Evolutionary conservation across 257 asterid genomes (phyloP).

Genomic region (Forsythia suspensa): DNA sequence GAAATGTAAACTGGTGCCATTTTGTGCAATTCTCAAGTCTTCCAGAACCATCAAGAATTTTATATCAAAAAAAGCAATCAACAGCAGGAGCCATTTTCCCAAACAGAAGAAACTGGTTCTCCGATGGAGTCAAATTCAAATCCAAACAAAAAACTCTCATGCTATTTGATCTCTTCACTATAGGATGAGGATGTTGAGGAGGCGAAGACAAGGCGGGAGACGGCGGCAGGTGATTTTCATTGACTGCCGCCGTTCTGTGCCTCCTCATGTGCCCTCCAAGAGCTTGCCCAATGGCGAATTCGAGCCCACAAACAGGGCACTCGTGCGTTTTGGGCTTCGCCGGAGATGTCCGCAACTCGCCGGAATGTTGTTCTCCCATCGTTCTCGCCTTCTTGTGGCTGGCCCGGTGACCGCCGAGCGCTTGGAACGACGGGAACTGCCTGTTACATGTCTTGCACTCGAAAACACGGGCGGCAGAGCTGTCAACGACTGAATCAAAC

Average conservation of each 20-base stretch:
- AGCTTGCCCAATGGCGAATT: constrained; percentile 67
- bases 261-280: constrained; percentile 77
- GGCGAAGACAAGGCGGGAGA: constrained; percentile 24
- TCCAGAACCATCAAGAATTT: too few relatives aligned
- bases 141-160: constrained; percentile 50
- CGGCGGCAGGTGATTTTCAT: constrained; percentile 11
- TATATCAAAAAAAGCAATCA: constrained; percentile 2
- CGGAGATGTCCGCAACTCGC: constrained; percentile 27
- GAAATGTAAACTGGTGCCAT: neutral
- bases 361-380: constrained; percentile 22
- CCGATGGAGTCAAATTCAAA: constrained; percentile 65
- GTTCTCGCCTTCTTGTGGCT: constrained; percentile 67
- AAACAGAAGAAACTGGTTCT: constrained; percentile 38
- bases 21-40: neutral
- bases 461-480: constrained; percentile 31
- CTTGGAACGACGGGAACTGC: constrained; percentile 70
- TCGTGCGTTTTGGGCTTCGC: constrained; percentile 58
- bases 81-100: constrained; percentile 28
- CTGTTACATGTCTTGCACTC: constrained; percentile 67
- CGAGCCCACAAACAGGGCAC: constrained; percentile 60
- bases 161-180: constrained; percentile 44
- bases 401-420: constrained; percentile 88
- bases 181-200: constrained; percentile 25
- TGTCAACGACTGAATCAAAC: neutral
- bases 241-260: constrained; percentile 35